Conservation (phyloP, 352 stramenopile genomes). For the Phytopythium cucurbitacearum region DNA sequence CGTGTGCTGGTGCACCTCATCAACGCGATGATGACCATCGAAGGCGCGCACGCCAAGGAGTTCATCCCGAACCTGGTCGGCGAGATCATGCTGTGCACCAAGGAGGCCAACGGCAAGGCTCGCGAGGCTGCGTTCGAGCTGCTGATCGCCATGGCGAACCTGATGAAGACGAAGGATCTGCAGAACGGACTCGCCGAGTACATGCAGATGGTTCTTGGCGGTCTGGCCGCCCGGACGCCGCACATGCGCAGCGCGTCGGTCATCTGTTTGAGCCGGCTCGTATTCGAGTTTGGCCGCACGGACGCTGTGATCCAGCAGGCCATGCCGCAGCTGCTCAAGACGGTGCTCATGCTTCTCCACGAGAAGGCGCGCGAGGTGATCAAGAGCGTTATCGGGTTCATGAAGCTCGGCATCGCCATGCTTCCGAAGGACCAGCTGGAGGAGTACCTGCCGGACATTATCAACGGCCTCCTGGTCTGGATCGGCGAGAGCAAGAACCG, state of each 20-base stretch:
- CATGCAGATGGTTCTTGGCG: constrained; percentile 91
- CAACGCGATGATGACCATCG: constrained; percentile 55
- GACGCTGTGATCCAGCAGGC: constrained; percentile 59
- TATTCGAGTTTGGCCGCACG: constrained; percentile 92
- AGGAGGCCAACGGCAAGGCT: constrained; percentile 95
- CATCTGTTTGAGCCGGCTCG: constrained; percentile 91
- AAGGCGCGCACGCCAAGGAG: constrained; percentile 54
- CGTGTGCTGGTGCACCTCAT: constrained; percentile 86
- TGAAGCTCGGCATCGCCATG: constrained; percentile 93
- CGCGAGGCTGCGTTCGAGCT: constrained; percentile 84
- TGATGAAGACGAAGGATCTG: constrained; percentile 58
- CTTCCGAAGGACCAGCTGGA: constrained; percentile 87
- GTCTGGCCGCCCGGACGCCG: constrained; percentile 88
- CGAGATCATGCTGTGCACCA: constrained; percentile 96
- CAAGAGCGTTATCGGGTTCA: constrained; percentile 95
- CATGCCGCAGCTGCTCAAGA: constrained; percentile 90
- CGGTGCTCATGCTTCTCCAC: constrained; percentile 90
- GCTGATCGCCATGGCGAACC: constrained; percentile 77
- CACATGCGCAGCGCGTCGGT: constrained; percentile 96
- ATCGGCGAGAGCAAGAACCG: constrained; percentile 93
- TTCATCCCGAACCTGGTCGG: constrained; percentile 90
- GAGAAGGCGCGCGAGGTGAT: constrained; percentile 95
- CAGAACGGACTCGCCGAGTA: constrained; percentile 84
- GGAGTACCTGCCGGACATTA: constrained; percentile 88
- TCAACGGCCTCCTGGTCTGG: constrained; percentile 91